These are phyloP conservation scores for Ilyonectria mors-panacis DNA, from an alignment of 2,329 filamentous ascomycete species.

Conservation along the genomic window DNA sequence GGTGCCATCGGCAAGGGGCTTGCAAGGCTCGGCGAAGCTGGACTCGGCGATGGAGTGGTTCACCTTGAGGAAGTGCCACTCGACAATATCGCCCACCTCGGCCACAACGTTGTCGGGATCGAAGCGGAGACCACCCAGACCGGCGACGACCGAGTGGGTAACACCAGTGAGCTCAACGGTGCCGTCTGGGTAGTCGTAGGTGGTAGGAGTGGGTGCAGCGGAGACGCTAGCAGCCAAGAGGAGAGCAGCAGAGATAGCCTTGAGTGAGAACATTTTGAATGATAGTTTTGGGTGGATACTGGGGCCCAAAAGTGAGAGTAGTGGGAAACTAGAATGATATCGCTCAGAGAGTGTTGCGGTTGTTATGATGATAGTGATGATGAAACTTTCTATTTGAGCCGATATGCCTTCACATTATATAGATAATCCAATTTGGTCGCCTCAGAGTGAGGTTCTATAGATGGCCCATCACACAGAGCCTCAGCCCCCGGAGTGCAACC, in stretches of 20 bases:
- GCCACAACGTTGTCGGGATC: conserved; percentile 66
- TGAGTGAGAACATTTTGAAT: conserved; percentile 52
- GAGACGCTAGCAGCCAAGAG: conserved; percentile 50
- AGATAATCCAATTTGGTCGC: conserved; percentile 11
- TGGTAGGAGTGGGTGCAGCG: conserved; percentile 52
- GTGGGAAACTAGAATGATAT: not conserved
- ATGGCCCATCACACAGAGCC: not conserved
- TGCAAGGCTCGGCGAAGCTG: conserved; percentile 60
- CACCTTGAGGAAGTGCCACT: conserved; percentile 68
- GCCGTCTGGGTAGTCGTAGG: conserved; percentile 45
- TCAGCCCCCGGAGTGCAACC: conserved; percentile 12
- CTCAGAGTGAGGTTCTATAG: conserved; percentile 8
- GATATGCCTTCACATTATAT: conserved; percentile 42
- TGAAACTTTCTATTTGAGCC: conserved; percentile 17
- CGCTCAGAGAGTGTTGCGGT: not conserved
- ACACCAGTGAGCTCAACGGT: conserved; percentile 56
- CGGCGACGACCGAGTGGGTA: conserved; percentile 63
- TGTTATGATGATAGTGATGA: conserved; percentile 30
- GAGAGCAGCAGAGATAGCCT: conserved; percentile 47
- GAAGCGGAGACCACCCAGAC: conserved; percentile 63
- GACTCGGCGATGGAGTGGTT: conserved; percentile 67
- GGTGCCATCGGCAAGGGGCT: conserved; percentile 53
- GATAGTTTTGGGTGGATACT: not conserved
- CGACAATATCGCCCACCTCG: conserved; percentile 63
- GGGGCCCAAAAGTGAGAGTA: no score